Conservation (phyloP, 1,284 basidiomycete genomes). For the Erythrobasidium hasegawianum region DNA sequence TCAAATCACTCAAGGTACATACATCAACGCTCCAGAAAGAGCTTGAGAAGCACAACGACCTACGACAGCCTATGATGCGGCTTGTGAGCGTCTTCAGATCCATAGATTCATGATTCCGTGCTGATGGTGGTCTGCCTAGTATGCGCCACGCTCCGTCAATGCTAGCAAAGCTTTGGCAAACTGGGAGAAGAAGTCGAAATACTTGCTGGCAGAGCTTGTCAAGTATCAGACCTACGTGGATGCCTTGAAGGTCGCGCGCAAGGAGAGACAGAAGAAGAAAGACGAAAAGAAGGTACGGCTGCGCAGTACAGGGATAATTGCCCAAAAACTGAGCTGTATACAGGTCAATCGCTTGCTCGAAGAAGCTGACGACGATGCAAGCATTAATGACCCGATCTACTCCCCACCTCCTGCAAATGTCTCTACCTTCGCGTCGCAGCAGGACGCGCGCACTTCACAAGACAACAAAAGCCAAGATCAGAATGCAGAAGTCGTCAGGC, state of each 20-base stretch:
- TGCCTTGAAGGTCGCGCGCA: conserved; percentile 73
- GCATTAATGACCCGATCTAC: conserved; percentile 18
- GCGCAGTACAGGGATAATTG: background rate
- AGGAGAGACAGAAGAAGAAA: conserved; percentile 52
- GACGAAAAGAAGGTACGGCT: conserved; percentile 38
- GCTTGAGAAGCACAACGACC: conserved; percentile 73
- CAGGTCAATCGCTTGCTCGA: conserved; percentile 33
- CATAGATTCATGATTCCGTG: background rate
- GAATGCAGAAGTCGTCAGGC: background rate
- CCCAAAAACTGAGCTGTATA: background rate
- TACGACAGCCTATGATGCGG: conserved; percentile 75
- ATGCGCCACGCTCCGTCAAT: conserved; percentile 69
- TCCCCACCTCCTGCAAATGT: background rate
- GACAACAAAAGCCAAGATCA: background rate
- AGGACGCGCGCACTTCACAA: background rate
- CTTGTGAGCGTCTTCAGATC: conserved; percentile 58
- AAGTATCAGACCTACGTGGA: conserved; percentile 97
- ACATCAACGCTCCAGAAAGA: conserved; percentile 71
- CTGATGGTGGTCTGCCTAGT: conserved; percentile 55
- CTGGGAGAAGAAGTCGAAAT: conserved; percentile 87
- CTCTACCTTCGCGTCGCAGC: background rate
- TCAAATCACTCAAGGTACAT: conserved; percentile 78
- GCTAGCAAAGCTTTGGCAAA: conserved; percentile 73
- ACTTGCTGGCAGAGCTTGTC: conserved; percentile 82
- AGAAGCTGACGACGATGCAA: conserved; percentile 29